Evolutionary conservation across 805 yeast genomes (phyloP).

Genomic region (Starmerella etchellsii): DNA sequence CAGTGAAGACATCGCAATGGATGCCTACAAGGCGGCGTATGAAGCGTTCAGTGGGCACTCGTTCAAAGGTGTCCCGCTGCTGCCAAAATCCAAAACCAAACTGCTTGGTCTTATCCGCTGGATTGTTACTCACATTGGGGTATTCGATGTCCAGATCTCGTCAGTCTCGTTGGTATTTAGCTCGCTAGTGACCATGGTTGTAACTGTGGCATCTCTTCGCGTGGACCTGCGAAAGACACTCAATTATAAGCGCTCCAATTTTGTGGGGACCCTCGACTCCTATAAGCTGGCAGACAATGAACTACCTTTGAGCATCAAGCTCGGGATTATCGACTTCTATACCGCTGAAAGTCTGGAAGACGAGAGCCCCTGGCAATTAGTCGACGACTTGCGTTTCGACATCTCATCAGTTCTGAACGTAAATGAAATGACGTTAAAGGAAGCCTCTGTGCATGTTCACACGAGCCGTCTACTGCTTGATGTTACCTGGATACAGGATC

Average conservation of each 20-base stretch:
- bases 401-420: conserved; percentile 25
- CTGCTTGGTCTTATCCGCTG: conserved; percentile 15
- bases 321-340: conserved; percentile 24
- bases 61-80: conserved; percentile 13
- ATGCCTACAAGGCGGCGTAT: background rate
- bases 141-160: conserved; percentile 22
- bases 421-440: conserved; percentile 24
- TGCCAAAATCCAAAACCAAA: conserved; percentile 10
- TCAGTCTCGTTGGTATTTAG: conserved; percentile 22
- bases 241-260: conserved; percentile 18
- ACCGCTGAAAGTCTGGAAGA: conserved; percentile 22
- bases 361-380: conserved; percentile 25
- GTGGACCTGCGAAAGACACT: conserved; percentile 25
- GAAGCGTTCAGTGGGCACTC: background rate
- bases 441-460: conserved; percentile 23
- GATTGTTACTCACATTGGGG: conserved; percentile 19
- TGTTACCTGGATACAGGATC: conserved; percentile 16
- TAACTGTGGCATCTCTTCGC: conserved; percentile 23
- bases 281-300: conserved; percentile 23
- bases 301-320: conserved; percentile 22
- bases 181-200: conserved; percentile 22
- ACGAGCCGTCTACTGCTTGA: conserved; percentile 23
- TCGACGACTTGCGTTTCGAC: conserved; percentile 24
- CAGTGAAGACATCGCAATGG: background rate
- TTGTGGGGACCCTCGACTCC: conserved; percentile 28